A percentile compares a stretch with the other conserved stretches of the same genome.
Conservation (phyloP, 352 stramenopile species). For the Phytophthora brassicae region DNA sequence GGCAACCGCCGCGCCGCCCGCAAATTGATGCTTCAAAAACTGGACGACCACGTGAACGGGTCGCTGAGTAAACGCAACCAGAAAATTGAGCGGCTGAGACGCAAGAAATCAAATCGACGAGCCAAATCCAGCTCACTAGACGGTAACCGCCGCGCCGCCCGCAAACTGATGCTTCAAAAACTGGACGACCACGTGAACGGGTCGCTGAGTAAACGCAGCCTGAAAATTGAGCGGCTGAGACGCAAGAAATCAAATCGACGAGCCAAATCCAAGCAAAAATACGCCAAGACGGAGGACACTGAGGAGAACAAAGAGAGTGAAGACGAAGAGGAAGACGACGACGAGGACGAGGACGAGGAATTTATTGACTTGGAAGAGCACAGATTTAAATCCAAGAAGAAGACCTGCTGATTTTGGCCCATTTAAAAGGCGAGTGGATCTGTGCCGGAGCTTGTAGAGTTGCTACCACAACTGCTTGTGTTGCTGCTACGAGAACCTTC, state of each 20-base stretch:
- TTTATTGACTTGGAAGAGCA: conserved; percentile 34
- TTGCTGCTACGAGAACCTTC: conserved; percentile 56
- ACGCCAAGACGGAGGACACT: conserved; percentile 23
- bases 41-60: conserved; percentile 78
- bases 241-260: conserved; percentile 67
- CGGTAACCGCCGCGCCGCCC: conserved; percentile 73
- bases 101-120: conserved; percentile 63
- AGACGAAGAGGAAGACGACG: conserved; percentile 12
- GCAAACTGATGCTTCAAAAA: conserved; percentile 72
- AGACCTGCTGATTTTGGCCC: too few species aligned
- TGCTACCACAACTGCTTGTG: conserved; percentile 10
- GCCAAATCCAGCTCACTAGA: conserved; percentile 78
- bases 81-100: conserved; percentile 69
- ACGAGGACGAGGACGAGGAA: conserved; percentile 14
- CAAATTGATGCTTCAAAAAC: conserved; percentile 69
- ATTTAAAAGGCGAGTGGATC: conserved; percentile 34
- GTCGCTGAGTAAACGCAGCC: conserved; percentile 49
- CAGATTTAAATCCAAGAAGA: conserved; percentile 39
- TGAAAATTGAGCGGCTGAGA: conserved; percentile 67
- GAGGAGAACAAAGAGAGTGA: conserved; percentile 13
- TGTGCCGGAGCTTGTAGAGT: neutral
- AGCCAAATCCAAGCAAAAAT: conserved; percentile 65
- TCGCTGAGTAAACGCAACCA: conserved; percentile 51
- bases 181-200: conserved; percentile 78
- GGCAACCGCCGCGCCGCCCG: conserved; percentile 76